Base-by-base conservation (phyloP, 2,329 filamentous ascomycete genomes). In the Ramichloridium luteum region DNA sequence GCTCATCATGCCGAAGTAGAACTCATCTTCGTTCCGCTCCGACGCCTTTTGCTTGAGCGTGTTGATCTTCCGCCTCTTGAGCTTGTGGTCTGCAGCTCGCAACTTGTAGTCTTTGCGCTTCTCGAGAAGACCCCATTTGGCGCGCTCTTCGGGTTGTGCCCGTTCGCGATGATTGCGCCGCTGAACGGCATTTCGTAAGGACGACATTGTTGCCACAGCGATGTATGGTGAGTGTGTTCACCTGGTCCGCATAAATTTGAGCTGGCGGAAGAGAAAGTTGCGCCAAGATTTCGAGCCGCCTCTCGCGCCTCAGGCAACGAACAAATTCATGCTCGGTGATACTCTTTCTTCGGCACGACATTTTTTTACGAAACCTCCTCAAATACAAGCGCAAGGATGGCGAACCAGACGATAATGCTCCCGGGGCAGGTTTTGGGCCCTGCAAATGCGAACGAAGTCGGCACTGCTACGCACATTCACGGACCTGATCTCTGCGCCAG, bases 101-200 rank as follows among this genome's bases (percentile, higher is more conserved):
- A 77, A 68, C 38, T 70, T 68, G 60, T 78, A 78, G 58, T 78
- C 74, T 63, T 94, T 94, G 69, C 90, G 81, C 64, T 98, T 96
- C 59, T 96, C 90, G 39, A 96, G 76, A 13, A 96, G 72, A 43
- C 90, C 90, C 61, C 85, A 84, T 64, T 83, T 83, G 44, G 77
- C 66, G 32, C 90, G 82, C 54, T 86, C 81, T 41, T 74, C 60
- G 25, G 86, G 81, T 58, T 96, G 90, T 20, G 82, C 81, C 48
- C 90, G 79, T 68, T 96, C 90, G 47, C 78, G 74, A 60, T 96
- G 88, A 46, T 84, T 79, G 52, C 84, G 83, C 59, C 83, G 74
- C 47, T 84, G 74, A 39, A 86, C 72, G 54, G 68, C 66, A 50
- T 72, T 72, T 45, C 68, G 65, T 56, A 72, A 62, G 22, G 69